A percentile compares a stretch with the other conserved stretches of the same genome.
phyloP scores from a whole-genome alignment of 2,329 filamentous ascomycete species.

The Aspergillus niger region DNA sequence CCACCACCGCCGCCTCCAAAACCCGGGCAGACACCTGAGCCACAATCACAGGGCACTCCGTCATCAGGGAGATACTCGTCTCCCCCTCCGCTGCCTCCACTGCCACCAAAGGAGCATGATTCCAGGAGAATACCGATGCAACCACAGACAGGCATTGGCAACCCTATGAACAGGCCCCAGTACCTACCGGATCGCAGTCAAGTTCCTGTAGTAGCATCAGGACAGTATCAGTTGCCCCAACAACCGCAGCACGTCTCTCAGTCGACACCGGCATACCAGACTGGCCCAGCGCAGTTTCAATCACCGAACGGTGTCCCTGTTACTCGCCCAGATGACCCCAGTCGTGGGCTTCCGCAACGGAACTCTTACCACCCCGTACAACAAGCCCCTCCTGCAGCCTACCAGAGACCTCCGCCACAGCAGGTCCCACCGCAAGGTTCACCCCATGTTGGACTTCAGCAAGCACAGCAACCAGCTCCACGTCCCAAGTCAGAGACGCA shows the following conservation, averaged over 20 bases:
- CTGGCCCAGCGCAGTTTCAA: slow-evolving; percentile 21
- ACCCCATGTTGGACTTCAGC: slow-evolving; percentile 17
- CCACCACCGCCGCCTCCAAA: slow-evolving; percentile 44
- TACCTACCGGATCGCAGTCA: slow-evolving; percentile 33
- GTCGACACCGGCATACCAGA: slow-evolving; percentile 18
- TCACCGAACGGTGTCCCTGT: slow-evolving; percentile 16
- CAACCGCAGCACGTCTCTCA: slow-evolving; percentile 20
- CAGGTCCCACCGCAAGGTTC: slow-evolving; percentile 33
- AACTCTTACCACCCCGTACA: slow-evolving; percentile 19
- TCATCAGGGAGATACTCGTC: slow-evolving; percentile 31
- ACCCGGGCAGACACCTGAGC: slow-evolving; percentile 29
- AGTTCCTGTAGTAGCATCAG: slow-evolving; percentile 18
- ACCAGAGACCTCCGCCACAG: slow-evolving; percentile 30
- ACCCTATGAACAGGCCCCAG: slow-evolving; percentile 20
- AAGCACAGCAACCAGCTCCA: slow-evolving; percentile 19
- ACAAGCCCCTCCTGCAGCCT: slow-evolving; percentile 27
- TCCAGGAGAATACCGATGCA: slow-evolving; percentile 19
- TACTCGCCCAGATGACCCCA: slow-evolving; percentile 7
- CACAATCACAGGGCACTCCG: slow-evolving; percentile 19
- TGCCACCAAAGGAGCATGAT: slow-evolving; percentile 38
- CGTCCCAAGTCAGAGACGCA: slow-evolving; percentile 42
- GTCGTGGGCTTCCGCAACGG: slow-evolving; percentile 24
- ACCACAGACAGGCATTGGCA: slow-evolving; percentile 13
- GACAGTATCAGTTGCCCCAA: slow-evolving; percentile 16
- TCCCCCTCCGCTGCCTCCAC: slow-evolving; percentile 40